phyloP scores from a whole-genome alignment of 1,139 yeast species.

The Geotrichum klebahnii region DNA sequence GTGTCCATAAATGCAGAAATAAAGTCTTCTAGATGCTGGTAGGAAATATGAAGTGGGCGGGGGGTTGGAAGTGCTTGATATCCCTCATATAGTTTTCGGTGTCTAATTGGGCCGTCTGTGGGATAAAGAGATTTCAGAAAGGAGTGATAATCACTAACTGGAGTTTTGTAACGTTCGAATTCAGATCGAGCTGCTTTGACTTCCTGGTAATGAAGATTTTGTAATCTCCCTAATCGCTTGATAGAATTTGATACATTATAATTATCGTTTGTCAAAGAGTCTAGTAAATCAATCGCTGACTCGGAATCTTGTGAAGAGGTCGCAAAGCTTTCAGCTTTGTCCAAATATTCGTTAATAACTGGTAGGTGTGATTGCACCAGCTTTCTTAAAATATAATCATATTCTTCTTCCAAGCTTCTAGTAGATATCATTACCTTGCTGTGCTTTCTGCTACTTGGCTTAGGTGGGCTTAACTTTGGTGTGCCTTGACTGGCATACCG shows the following conservation, averaged over 20 bases:
- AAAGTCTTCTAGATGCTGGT: constrained; percentile 44
- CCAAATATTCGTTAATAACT: not conserved
- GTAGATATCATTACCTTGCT: no score
- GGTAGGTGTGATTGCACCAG: constrained; percentile 1
- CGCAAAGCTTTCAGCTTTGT: not conserved
- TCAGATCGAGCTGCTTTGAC: constrained; percentile 19
- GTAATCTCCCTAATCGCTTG: constrained; percentile 13
- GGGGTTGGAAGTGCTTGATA: constrained; percentile 40
- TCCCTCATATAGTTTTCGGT: constrained; percentile 35
- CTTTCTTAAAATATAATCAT: not conserved
- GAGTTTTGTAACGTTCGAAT: constrained; percentile 22
- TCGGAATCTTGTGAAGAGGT: not conserved
- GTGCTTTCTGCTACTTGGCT: no score
- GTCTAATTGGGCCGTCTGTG: constrained; percentile 16
- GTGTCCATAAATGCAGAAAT: constrained; percentile 35
- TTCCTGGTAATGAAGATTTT: constrained; percentile 18
- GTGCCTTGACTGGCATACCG: no score
- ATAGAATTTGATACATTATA: constrained; percentile 7
- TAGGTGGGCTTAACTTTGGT: no score
- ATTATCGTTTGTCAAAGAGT: constrained; percentile 9
- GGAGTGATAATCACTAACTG: constrained; percentile 27
- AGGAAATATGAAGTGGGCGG: constrained; percentile 37
- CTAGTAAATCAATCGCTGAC: constrained; percentile 7
- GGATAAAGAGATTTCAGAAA: constrained; percentile 45
- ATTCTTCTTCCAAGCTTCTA: constrained; percentile 8